A percentile compares a stretch with the other conserved stretches of the same genome.
These are phyloP conservation scores for Pilatotrama ljubarskyi DNA, from an alignment of 768 basidiomycete species.

Conservation along the genomic window DNA sequence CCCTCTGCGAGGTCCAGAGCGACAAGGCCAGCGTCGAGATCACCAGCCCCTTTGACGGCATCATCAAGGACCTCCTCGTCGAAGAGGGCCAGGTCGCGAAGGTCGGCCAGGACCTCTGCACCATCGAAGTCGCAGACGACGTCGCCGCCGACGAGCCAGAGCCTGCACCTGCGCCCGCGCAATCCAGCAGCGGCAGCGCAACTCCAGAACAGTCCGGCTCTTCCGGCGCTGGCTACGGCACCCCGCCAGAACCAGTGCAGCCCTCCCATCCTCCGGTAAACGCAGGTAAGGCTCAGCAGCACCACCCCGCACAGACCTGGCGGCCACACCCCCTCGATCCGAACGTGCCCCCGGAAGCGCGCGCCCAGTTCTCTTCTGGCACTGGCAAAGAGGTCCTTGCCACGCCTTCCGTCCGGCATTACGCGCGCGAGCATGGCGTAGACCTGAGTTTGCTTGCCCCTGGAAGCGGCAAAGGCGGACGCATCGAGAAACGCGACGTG, in stretches of 20 bases:
- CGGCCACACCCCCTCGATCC: constrained; percentile 68
- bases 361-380: constrained; percentile 5
- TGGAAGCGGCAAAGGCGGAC: constrained; percentile 73
- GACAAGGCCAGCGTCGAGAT: constrained; percentile 93
- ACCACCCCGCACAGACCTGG: constrained; percentile 11
- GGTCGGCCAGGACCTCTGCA: constrained; percentile 75
- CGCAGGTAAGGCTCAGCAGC: constrained; percentile 1
- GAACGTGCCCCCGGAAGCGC: constrained; percentile 33
- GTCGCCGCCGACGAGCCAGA: constrained; percentile 19
- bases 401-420: constrained; percentile 75
- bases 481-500: constrained; percentile 75
- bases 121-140: constrained; percentile 80
- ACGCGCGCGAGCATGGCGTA: constrained; percentile 65
- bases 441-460: constrained; percentile 57
- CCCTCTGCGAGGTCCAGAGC: constrained; percentile 82
- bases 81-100: constrained; percentile 83
- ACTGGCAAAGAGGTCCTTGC: constrained; percentile 51
- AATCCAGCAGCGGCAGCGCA: neutral
- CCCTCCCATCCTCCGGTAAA: neutral
- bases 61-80: constrained; percentile 70
- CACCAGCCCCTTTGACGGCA: constrained; percentile 81
- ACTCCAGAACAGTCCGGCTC: neutral
- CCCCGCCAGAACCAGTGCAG: neutral
- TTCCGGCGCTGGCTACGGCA: neutral
- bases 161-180: constrained; percentile 10